Conservation (phyloP, 805 yeast genomes). For the Clavispora santaluciae region DNA sequence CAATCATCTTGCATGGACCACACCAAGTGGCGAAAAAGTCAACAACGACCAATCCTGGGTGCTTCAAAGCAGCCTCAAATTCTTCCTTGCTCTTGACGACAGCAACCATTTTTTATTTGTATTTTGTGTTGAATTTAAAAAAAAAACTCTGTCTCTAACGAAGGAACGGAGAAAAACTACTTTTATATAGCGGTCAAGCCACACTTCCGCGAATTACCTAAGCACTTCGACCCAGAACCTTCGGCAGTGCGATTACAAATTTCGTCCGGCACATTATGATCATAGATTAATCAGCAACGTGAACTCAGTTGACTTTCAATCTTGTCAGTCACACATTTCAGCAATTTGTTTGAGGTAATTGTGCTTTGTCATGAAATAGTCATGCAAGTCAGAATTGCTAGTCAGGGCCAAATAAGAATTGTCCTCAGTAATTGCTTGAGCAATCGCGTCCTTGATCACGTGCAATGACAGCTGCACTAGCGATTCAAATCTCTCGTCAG, state of each 20-base stretch:
- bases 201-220: slow-evolving; percentile 1
- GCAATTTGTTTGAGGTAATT: background rate
- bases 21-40: slow-evolving; percentile 99
- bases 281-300: background rate
- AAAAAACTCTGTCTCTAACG: background rate
- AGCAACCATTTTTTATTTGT: slow-evolving; percentile 30
- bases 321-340: background rate
- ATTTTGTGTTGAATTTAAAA: too few relatives aligned
- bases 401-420: background rate
- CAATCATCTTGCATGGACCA: slow-evolving; percentile 97
- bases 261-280: background rate
- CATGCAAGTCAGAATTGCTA: background rate
- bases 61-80: slow-evolving; percentile 60
- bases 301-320: background rate
- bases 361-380: background rate
- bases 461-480: background rate
- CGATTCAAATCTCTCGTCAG: background rate
- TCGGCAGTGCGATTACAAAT: background rate
- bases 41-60: slow-evolving; percentile 76
- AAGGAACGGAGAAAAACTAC: background rate
- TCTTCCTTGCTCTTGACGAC: slow-evolving; percentile 38
- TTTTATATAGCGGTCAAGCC: background rate
- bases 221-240: background rate
- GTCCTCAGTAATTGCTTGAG: background rate
- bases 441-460: background rate